Evolutionary conservation across 2,329 filamentous ascomycete species (phyloP).

Genomic region (Phyllosticta citrichinensis): DNA sequence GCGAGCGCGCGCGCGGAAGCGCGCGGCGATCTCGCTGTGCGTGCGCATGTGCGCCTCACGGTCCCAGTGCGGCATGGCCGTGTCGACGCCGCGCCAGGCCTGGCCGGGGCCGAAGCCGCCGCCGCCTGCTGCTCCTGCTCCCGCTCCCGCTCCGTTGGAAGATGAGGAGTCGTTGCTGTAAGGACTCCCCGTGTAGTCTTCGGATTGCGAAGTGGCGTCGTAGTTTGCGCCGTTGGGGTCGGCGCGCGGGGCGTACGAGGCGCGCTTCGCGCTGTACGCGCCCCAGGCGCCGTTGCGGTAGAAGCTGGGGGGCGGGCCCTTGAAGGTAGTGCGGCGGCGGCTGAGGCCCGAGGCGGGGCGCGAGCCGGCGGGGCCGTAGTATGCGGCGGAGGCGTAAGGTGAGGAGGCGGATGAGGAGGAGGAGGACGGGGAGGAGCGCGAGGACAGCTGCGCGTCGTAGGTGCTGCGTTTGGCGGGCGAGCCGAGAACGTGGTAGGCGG

Average conservation of each 20-base stretch:
- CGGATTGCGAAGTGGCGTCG: background rate
- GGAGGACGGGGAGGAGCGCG: slow-evolving; percentile 18
- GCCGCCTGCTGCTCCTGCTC: slow-evolving; percentile 18
- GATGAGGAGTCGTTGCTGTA: slow-evolving; percentile 12
- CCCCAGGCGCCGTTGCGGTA: slow-evolving; percentile 77
- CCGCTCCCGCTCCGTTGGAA: slow-evolving; percentile 18
- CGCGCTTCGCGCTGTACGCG: slow-evolving; percentile 48
- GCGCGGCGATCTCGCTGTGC: slow-evolving; percentile 53
- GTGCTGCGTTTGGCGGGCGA: slow-evolving; percentile 61
- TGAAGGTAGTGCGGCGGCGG: slow-evolving; percentile 63
- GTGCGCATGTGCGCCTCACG: slow-evolving; percentile 61
- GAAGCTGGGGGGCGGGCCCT: slow-evolving; percentile 81
- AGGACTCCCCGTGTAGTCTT: background rate
- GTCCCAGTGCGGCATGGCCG: slow-evolving; percentile 70
- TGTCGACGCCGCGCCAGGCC: slow-evolving; percentile 35
- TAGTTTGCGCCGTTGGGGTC: background rate
- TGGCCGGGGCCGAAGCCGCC: slow-evolving; percentile 53
- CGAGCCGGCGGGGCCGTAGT: slow-evolving; percentile 59
- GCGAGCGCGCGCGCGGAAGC: slow-evolving; percentile 35
- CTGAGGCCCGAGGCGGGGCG: slow-evolving; percentile 74
- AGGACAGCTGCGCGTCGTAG: slow-evolving; percentile 66
- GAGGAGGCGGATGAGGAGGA: slow-evolving; percentile 13
- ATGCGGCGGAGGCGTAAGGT: slow-evolving; percentile 35
- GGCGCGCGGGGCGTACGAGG: slow-evolving; percentile 6
- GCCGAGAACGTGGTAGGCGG: slow-evolving; percentile 71